Base-by-base conservation (phyloP, 2,329 filamentous ascomycete species). In the Epichloe scottii region DNA sequence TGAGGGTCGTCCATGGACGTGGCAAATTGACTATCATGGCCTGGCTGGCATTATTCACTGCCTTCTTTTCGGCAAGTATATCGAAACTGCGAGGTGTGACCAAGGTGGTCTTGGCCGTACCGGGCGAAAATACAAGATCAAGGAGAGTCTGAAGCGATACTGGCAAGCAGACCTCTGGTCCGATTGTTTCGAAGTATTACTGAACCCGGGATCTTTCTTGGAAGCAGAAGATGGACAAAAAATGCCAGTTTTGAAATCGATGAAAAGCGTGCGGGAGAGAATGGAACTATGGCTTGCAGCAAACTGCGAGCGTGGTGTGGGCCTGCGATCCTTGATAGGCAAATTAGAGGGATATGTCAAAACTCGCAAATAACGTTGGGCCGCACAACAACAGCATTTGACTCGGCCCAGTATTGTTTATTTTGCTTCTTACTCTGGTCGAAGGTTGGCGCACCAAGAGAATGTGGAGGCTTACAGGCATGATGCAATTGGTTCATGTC, bases 1-100 rank as follows among this genome's bases (percentile, higher is more conserved):
- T 45, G 91, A 98, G 69, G 79, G 89, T 51, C 79, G 91, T 1
- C 89, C 90, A 0, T 98, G 93, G 93, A 97, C 91, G 1, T 96
- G 89, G 73, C 93, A 98, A 66, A 88, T 96, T 58, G 93, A 98
- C 71, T 94, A 97, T 61, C 88, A 95, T 66, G 93, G 93, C 12
- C 76, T 96, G 0, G 93, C 93, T 0, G 89, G 89, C 4, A 87
- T 88, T 23, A 74, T 97, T 4, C 89, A 98, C 68, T 85, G 82
- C 42, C 78, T 98, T 59, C 78, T 98, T 3, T 98, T 96, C 63
- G 91, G 93, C 10, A 89, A 87, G 62, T 97, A 97, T 68, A 93
- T 98, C 60, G 88, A 95, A 63, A 94, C 89, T 0, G 70, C 77
- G 49, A 75, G 77, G 37, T 75, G 69, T 59, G 72, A 77, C 58